Evolutionary conservation across 805 yeast genomes (phyloP).

Genomic region (Saccharomycodes ludwigii): DNA sequence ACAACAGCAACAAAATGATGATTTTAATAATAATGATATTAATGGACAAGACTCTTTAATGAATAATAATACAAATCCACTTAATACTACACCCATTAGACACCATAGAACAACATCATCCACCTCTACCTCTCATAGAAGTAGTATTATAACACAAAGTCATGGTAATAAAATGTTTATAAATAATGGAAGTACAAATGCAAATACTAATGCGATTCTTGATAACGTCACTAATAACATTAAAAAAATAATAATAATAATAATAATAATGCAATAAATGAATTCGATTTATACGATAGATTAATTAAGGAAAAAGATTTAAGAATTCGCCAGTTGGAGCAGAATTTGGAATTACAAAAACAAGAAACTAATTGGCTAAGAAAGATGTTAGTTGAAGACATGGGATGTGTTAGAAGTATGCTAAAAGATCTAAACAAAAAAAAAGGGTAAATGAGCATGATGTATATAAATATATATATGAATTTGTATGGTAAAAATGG

Average conservation of each 20-base stretch:
- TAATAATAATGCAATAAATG: constrained; percentile 3
- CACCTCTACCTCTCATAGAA: too few relatives aligned
- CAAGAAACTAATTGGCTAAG: constrained; percentile 24
- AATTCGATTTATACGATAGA: constrained; percentile 14
- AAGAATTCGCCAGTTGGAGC: constrained; percentile 18
- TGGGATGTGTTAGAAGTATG: constrained; percentile 23
- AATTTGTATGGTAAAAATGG: too few relatives aligned
- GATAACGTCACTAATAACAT: too few relatives aligned
- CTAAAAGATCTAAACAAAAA: constrained; percentile 15
- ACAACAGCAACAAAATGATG: neutral
- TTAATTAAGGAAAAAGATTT: constrained; percentile 20
- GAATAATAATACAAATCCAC: too few relatives aligned
- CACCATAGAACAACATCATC: too few relatives aligned
- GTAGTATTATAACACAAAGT: too few relatives aligned
- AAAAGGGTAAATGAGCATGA: neutral
- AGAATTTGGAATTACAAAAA: constrained; percentile 21
- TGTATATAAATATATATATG: too few relatives aligned
- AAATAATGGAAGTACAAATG: too few relatives aligned
- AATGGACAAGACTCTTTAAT: too few relatives aligned
- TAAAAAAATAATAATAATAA: constrained; percentile 4
- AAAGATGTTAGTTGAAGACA: constrained; percentile 24
- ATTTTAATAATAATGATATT: constrained; percentile 1
- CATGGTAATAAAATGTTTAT: too few relatives aligned
- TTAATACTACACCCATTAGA: too few relatives aligned
- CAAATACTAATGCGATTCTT: too few relatives aligned